These are phyloP conservation scores for Trichocladium uniseriatum DNA, from an alignment of 495 filamentous ascomycete genomes.

Conservation along the genomic window DNA sequence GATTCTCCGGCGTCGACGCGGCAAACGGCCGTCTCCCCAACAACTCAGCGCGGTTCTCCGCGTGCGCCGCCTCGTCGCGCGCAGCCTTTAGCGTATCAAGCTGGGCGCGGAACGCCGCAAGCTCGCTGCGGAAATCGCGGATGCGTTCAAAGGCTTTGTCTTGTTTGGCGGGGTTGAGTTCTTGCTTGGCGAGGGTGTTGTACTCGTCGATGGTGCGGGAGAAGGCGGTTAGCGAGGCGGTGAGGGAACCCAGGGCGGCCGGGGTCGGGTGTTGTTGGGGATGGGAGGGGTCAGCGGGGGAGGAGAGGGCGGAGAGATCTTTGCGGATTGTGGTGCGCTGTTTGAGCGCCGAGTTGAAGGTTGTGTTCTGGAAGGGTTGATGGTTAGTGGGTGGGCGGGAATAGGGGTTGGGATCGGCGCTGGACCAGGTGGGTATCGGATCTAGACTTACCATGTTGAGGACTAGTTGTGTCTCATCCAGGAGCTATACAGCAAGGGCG, in stretches of 20 bases:
- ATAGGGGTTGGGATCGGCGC: background rate
- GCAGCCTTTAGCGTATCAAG: constrained; percentile 68
- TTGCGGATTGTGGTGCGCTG: constrained; percentile 80
- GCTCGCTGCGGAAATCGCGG: constrained; percentile 74
- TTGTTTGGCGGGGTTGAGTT: constrained; percentile 78
- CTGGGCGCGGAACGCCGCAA: constrained; percentile 65
- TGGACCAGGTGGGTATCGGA: no score
- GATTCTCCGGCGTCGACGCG: constrained; percentile 86
- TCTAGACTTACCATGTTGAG: constrained; percentile 4
- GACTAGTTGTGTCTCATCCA: background rate
- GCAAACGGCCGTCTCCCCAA: constrained; percentile 84
- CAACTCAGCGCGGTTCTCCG: constrained; percentile 71
- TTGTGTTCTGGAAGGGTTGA: constrained; percentile 52
- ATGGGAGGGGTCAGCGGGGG: constrained; percentile 34
- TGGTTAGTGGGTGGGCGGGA: background rate
- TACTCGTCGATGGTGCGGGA: constrained; percentile 92
- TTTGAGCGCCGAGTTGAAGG: constrained; percentile 93
- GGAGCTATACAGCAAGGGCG: no score
- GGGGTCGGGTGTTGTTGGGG: constrained; percentile 20
- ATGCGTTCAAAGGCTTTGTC: constrained; percentile 82
- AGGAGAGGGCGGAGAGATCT: constrained; percentile 67
- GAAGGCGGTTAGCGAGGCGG: constrained; percentile 79
- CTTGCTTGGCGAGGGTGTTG: constrained; percentile 70
- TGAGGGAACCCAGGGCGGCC: constrained; percentile 39
- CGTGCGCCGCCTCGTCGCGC: constrained; percentile 62